Percentiles rank a stretch among this genome's conserved stretches.
Conservation (phyloP, 768 basidiomycete species). For the Podaxis sp. region DNA sequence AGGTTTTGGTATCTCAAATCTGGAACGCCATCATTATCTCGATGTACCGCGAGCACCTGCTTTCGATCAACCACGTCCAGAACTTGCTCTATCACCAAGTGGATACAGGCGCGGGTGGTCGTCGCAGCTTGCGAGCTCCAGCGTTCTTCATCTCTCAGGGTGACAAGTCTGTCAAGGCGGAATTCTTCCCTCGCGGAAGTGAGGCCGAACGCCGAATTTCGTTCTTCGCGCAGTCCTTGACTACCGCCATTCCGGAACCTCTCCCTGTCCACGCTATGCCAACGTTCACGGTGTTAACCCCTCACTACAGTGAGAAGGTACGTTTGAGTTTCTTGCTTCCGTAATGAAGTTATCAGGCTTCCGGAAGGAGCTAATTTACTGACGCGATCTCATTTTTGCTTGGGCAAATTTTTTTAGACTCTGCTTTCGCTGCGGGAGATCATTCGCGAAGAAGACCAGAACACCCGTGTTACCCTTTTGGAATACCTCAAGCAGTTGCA, state of each 20-base stretch:
- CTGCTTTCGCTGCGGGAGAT: conserved; percentile 95
- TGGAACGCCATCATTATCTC: conserved; percentile 99
- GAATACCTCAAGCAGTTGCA: conserved; percentile 99
- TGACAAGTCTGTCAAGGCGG: conserved; percentile 74
- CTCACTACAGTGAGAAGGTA: conserved; percentile 98
- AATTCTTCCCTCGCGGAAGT: conserved; percentile 93
- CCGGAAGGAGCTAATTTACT: conserved; percentile 11
- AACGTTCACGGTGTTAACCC: conserved; percentile 96
- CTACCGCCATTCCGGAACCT: conserved; percentile 91
- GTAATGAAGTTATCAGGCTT: background rate
- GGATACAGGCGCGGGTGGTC: conserved; percentile 73
- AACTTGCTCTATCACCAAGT: conserved; percentile 98
- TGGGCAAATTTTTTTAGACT: conserved; percentile 50
- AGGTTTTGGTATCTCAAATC: conserved; percentile 98
- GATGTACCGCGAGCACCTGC: conserved; percentile 98
- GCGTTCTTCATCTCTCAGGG: conserved; percentile 98
- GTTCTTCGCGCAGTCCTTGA: conserved; percentile 97
- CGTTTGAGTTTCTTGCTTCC: conserved; percentile 16
- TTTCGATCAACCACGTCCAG: conserved; percentile 98
- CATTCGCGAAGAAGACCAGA: conserved; percentile 97
- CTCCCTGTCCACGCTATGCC: conserved; percentile 99
- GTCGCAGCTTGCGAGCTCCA: conserved; percentile 89
- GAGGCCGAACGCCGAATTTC: conserved; percentile 98
- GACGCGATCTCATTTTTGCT: conserved; percentile 10
- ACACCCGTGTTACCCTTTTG: conserved; percentile 93